Base-by-base conservation (phyloP, 176 grass and related monocot species). In the Areca catechu region DNA sequence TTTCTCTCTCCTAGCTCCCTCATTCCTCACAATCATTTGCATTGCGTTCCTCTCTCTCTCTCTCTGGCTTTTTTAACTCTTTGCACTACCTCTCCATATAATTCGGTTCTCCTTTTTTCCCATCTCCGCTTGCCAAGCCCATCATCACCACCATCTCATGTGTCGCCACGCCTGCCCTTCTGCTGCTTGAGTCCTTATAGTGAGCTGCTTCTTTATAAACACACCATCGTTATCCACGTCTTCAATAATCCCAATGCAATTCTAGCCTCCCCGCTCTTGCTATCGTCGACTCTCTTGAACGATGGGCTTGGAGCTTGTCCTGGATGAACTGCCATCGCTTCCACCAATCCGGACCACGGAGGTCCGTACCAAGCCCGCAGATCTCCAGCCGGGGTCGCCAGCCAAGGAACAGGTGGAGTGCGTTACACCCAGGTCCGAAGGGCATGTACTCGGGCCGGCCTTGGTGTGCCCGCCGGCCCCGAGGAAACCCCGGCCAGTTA, bases 91-190 rank as follows among this genome's bases (percentile, higher is more conserved):
- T 48, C n/a, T 4, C 29, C 29, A 61, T 47, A 61, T 61, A 51
- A 24, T 65, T 65, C 48, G 50, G 62, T 18, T 51, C 20, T 63
- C 48, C 25, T 24, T 23, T 51, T 43, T 43, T 43, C 7, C 34
- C 34, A 43, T 12, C 34, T 43, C 34, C 6, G 7, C 34, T 43
- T 51, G 48, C 48, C 4, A 20, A 51, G 34, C 10, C 27, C 59
- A 61, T 63, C 48, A 65, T 65, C 61, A 65, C 48, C 48, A 49
- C 48, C 62, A 25, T 65, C 48, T 50, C 62, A 23, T 24, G 62
- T 65, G 62, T 65, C 48, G 51, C 34, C 47, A 65, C 48, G 62
- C 62, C 48, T 65, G 62, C 62, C 17, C 48, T 43, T 14, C 22
- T 18, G 21, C 21, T 65, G 48, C 19, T 62, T 28, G 4, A 18